These are phyloP conservation scores for Cardamine chenopodiifolia DNA, from an alignment of 345 rosid genomes.

Conservation along the genomic window DNA sequence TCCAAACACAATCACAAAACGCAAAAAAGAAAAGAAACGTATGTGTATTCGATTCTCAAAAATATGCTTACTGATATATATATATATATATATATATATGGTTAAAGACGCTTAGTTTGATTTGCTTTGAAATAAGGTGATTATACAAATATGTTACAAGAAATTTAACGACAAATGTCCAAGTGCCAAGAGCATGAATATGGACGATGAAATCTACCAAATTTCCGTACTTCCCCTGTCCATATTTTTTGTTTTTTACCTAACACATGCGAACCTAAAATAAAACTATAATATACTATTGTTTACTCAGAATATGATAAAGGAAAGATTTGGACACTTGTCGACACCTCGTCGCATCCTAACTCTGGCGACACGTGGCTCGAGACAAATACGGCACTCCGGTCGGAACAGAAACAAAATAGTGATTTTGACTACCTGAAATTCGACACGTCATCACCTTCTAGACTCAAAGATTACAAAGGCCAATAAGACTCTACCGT, in stretches of 20 bases:
- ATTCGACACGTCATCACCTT: slow-evolving; percentile 41
- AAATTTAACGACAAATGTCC: slow-evolving; percentile 11
- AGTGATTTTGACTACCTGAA: slow-evolving; percentile 38
- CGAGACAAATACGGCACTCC: slow-evolving; percentile 43
- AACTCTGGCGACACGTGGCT: slow-evolving; percentile 39
- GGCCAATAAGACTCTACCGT: slow-evolving; percentile 33
- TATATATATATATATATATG: too few species aligned
- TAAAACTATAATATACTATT: neutral
- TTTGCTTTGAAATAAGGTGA: neutral
- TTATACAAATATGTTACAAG: neutral
- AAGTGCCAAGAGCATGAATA: neutral
- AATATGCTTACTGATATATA: too few species aligned
- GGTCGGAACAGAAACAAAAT: slow-evolving; percentile 42
- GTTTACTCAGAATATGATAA: neutral
- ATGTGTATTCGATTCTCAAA: neutral
- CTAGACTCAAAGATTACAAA: slow-evolving; percentile 29
- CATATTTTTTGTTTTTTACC: slow-evolving; percentile 24
- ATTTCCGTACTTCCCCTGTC: slow-evolving; percentile 20
- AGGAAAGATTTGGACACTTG: slow-evolving; percentile 33
- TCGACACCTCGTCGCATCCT: slow-evolving; percentile 20
- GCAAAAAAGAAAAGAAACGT: neutral
- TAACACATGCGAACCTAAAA: slow-evolving; percentile 25
- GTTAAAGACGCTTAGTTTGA: neutral
- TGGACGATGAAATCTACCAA: slow-evolving; percentile 26
- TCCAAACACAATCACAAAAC: neutral